Percentiles rank a stretch among this genome's conserved stretches.
Conservation (phyloP, 75 land plant genomes). For the Picea glauca region DNA sequence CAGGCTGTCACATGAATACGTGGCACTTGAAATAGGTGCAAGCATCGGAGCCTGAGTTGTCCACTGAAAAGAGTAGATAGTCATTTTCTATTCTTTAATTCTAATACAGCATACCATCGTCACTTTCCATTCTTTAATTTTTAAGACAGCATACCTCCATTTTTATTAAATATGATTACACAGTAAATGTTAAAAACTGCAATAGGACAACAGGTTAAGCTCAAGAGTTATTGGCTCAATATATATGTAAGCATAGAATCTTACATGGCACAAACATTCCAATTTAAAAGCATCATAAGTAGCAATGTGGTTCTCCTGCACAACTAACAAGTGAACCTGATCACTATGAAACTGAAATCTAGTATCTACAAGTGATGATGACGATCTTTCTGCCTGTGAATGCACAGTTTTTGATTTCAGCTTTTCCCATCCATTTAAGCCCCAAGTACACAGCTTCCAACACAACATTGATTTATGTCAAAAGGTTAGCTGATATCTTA, state of each 20-base stretch:
- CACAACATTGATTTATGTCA: neutral
- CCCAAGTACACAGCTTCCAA: slow-evolving; percentile 63
- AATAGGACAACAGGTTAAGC: neutral
- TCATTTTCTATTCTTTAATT: neutral
- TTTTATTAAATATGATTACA: neutral
- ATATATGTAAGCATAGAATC: slow-evolving; percentile 7
- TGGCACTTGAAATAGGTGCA: slow-evolving; percentile 55
- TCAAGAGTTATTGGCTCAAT: neutral
- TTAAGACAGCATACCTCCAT: neutral
- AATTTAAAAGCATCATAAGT: slow-evolving; percentile 56
- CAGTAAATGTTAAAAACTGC: neutral
- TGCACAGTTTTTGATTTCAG: slow-evolving; percentile 43
- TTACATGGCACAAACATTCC: slow-evolving; percentile 37
- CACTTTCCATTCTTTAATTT: neutral
- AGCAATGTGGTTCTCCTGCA: slow-evolving; percentile 60
- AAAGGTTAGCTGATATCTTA: neutral
- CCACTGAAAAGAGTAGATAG: slow-evolving; percentile 33
- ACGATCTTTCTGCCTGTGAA: slow-evolving; percentile 38
- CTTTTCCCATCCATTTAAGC: slow-evolving; percentile 78
- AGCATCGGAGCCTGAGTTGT: slow-evolving; percentile 34
- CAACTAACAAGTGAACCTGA: slow-evolving; percentile 52
- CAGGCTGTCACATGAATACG: slow-evolving; percentile 59
- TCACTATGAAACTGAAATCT: slow-evolving; percentile 59
- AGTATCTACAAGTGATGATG: slow-evolving; percentile 32
- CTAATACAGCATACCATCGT: neutral